Conservation (phyloP, 768 basidiomycete genomes). For the Boletus rubescentipes region DNA sequence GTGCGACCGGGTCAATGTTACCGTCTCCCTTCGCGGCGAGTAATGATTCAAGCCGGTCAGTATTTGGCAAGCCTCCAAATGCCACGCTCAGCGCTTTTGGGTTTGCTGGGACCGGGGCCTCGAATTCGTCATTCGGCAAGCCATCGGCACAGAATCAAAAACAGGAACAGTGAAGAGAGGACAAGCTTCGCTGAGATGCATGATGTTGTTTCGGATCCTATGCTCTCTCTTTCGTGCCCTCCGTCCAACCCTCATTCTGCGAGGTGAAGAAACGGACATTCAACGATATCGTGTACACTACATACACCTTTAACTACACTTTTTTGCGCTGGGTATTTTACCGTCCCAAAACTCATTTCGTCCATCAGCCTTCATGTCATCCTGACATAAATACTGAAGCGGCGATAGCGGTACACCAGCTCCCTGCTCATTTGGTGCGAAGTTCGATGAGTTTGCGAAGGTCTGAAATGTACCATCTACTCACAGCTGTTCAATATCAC, state of each 20-base stretch:
- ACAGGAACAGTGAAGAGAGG: conserved; percentile 30
- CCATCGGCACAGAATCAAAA: conserved; percentile 31
- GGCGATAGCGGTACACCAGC: too few relatives aligned
- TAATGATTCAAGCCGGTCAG: conserved; percentile 5
- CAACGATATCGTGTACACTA: conserved; percentile 18
- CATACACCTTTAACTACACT: conserved; percentile 2
- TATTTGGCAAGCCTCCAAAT: conserved; percentile 19
- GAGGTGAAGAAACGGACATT: neutral
- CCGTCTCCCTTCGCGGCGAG: neutral
- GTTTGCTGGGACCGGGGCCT: conserved; percentile 25
- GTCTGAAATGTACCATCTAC: too few relatives aligned
- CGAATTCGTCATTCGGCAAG: conserved; percentile 26
- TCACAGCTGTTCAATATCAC: too few relatives aligned
- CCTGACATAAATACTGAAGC: too few relatives aligned
- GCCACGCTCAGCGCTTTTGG: conserved; percentile 32
- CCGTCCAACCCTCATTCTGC: neutral
- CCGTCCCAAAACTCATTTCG: neutral
- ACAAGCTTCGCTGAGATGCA: neutral
- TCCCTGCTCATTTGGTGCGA: too few relatives aligned
- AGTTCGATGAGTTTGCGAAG: too few relatives aligned
- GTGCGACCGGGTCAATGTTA: conserved; percentile 4
- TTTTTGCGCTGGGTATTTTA: neutral
- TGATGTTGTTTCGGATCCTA: neutral
- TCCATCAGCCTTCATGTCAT: neutral
- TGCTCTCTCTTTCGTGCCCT: neutral